Percentiles rank a stretch among this genome's conserved stretches.
These are phyloP conservation scores for Sechiopsis laciniata DNA, from an alignment of 306 rosid species.

Conservation along the genomic window DNA sequence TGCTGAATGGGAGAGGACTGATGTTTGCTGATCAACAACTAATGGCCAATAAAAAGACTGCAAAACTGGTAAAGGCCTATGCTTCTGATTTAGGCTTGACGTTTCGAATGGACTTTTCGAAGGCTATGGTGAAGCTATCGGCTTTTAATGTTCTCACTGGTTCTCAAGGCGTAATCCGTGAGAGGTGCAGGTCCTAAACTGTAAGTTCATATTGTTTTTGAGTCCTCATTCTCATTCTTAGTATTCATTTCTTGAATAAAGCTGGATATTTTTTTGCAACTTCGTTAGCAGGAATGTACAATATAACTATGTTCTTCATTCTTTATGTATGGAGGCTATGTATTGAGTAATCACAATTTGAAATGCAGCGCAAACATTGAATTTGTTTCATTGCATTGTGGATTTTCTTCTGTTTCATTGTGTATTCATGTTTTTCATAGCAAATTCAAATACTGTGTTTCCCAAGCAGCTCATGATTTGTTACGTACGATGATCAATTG, in stretches of 20 bases:
- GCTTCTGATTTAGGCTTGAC: constrained; percentile 74
- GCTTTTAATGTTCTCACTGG: constrained; percentile 35
- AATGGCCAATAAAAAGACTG: constrained; percentile 56
- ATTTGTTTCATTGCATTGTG: neutral
- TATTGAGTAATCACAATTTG: neutral
- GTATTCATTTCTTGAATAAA: constrained; percentile 2
- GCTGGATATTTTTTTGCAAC: neutral
- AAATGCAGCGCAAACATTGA: neutral
- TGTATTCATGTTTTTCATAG: too few species aligned
- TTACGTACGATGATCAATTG: too few species aligned
- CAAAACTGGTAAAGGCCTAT: constrained; percentile 54
- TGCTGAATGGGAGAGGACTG: constrained; percentile 70
- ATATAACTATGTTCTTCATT: neutral
- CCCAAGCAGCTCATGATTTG: too few species aligned
- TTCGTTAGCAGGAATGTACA: neutral
- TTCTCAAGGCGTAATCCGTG: constrained; percentile 34
- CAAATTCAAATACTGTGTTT: too few species aligned
- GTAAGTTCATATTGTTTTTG: neutral
- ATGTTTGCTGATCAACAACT: constrained; percentile 81
- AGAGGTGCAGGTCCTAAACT: constrained; percentile 17
- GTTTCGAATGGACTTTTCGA: constrained; percentile 66
- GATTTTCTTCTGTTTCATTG: too few species aligned
- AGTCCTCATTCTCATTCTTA: neutral
- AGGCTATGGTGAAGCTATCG: constrained; percentile 69
- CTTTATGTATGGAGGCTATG: neutral